Evolutionary conservation across 441 rosid species (phyloP), one percentile per base, ranked within the genome.

Genomic region (Bocquillonia castaneifolia): DNA sequence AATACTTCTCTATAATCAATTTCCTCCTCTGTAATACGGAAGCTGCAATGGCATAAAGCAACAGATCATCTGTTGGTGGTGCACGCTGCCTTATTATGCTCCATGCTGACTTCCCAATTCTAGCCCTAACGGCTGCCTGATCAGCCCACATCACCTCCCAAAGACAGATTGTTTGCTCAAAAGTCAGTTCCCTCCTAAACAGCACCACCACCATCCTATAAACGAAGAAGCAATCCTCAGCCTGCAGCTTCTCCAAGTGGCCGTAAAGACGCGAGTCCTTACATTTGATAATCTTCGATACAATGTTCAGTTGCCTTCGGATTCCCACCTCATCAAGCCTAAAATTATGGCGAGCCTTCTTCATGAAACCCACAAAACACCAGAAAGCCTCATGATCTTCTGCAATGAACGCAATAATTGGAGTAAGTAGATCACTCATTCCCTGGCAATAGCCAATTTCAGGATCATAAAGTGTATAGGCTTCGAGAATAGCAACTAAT

Each of bases 71-170:
- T 0, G 96, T 91, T 1, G 97, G 98, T 0, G 97, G 96, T 6
- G 88, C 94, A 40, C 81, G 80, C 76, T 87, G 93, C 65, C 97
- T 77, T 71, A 93, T 86, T 66, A 84, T 81, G 74, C 94, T 84
- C 96, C 94, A 89, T 1, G 89, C 89, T 4, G 94, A 91, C 66
- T 88, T 93, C 28, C 93, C 88, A 9, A 93, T 82, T 63, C 93
- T 91, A 14, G 88, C 89, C 76, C 97, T 91, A 28, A 89, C 82
- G 23, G 97, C 94, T 1, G 97, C 97, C 78, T 88, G 96, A 81
- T 91, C 97, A 20, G 97, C 98, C 97, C 97, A 91, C 89, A 91
- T 86, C 61, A 93, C 97, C 80, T 91, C 98, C 98, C 97, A 91
- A 0, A 91, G 88, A 83, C 93, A 86, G 50, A 82, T 67, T 14